Conservation (phyloP, 768 basidiomycete genomes). For the Auricularia sp. region DNA sequence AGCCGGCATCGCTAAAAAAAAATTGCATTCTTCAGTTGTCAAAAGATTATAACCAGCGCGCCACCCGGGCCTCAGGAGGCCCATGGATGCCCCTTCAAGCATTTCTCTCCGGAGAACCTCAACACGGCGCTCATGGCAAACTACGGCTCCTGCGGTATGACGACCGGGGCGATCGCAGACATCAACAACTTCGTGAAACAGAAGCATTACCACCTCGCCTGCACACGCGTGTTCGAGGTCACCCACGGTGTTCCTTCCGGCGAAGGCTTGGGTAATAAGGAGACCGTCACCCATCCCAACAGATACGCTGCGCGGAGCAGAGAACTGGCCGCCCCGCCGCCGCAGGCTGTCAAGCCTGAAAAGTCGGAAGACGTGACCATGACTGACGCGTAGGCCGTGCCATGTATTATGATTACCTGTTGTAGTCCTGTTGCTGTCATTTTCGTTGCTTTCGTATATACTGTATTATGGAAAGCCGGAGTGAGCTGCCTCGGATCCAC, state of each 20-base stretch:
- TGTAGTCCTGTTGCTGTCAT: no score
- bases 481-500: no score
- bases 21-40: slow-evolving; percentile 50
- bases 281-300: slow-evolving; percentile 91
- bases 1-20: background rate
- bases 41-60: slow-evolving; percentile 66
- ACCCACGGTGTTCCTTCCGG: slow-evolving; percentile 89
- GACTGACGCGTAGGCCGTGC: no score
- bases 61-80: slow-evolving; percentile 59
- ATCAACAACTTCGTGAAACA: slow-evolving; percentile 70
- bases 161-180: slow-evolving; percentile 65
- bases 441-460: no score
- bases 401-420: no score
- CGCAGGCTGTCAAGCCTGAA: no score
- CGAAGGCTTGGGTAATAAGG: slow-evolving; percentile 76
- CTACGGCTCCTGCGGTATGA: slow-evolving; percentile 57
- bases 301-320: slow-evolving; percentile 30
- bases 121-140: slow-evolving; percentile 61
- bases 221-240: slow-evolving; percentile 93
- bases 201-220: slow-evolving; percentile 87
- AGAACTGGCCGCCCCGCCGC: background rate
- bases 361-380: no score
- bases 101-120: slow-evolving; percentile 74
- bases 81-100: slow-evolving; percentile 90
- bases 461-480: no score